phyloP scores from a whole-genome alignment of 2,329 filamentous ascomycete species.

The Arthrobotrys pseudoclavata region DNA sequence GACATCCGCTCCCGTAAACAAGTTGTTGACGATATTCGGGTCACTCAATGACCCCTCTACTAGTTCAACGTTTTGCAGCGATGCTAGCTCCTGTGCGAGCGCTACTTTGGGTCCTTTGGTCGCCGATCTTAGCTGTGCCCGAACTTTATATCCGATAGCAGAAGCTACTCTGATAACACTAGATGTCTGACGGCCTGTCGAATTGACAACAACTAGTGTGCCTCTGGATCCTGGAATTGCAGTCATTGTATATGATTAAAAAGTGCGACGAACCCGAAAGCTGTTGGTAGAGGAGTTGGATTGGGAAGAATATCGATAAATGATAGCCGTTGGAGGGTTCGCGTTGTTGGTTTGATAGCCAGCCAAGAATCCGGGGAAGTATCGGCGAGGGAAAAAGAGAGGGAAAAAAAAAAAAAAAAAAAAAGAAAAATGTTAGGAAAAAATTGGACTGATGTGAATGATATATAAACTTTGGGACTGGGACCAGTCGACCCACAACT shows the following conservation, averaged over 20 bases:
- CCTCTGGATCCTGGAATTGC: constrained; percentile 50
- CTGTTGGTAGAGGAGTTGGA: constrained; percentile 2
- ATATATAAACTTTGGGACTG: constrained; percentile 45
- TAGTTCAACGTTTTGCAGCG: constrained; percentile 80
- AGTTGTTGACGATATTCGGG: constrained; percentile 77
- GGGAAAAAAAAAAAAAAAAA: constrained; percentile 21
- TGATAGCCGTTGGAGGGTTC: constrained; percentile 34
- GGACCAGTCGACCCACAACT: constrained; percentile 5
- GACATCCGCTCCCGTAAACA: constrained; percentile 86
- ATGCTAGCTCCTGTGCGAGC: constrained; percentile 89
- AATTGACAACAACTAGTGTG: constrained; percentile 94
- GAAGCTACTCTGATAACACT: constrained; percentile 94
- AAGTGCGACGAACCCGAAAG: neutral
- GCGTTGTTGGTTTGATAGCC: constrained; percentile 55
- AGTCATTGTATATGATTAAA: constrained; percentile 35
- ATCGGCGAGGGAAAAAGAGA: constrained; percentile 20
- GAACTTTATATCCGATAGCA: constrained; percentile 92
- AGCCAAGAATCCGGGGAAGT: constrained; percentile 58
- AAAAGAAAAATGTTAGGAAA: neutral
- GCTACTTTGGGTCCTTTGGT: constrained; percentile 72
- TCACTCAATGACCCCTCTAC: constrained; percentile 79
- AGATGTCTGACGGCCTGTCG: constrained; percentile 93
- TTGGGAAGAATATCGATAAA: constrained; percentile 24
- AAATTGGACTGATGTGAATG: constrained; percentile 15
- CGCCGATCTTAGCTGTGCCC: constrained; percentile 80